Evolutionary conservation across 108 stramenopile species (phyloP), one percentile per base, ranked within the genome.

Genomic region (Skeletonema menzelii): DNA sequence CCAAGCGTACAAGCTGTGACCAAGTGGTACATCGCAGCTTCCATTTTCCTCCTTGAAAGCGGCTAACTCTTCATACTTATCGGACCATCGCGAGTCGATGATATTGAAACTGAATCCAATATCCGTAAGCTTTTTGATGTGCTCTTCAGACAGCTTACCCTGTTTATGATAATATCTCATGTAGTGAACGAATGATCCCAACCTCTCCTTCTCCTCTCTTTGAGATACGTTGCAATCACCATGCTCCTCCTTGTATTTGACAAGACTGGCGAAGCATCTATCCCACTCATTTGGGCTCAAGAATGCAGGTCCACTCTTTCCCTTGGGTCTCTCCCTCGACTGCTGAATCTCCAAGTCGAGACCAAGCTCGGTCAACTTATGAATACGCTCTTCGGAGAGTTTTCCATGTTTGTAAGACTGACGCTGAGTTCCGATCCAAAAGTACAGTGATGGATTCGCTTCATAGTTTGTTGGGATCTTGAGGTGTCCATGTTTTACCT

Each of bases 1-100:
- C 77, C 77, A 78, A 11, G 64, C 63, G 49, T 76, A 58, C 7
- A 47, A 59, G 6, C 59, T 60, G 58, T 76, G 67, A 0, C 34
- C 61, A 6, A 76, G 8, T n/a, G 75, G 67, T 20, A 76, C 44
- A 46, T 76, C 40, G 19, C 67, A 62, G 56, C 35, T 28, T 14
- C 75, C 75, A 19, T 37, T 27, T 27, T 76, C 24, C 14, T 67
- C 59, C 0, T 62, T 40, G 27, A 58, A 47, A 17, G 57, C 47
- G 26, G 12, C 34, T 24, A 67, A 27, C 37, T 76, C 37, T 19
- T 61, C 46, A 35, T 56, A 68, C 14, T 62, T 49, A 6, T 53
- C 15, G 14, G 53, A 59, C 75, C 75, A 76, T 11, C 62, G 19
- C 1, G 59, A 30, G 7, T 76, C 47, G 2, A 66, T 66, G 6